These are phyloP conservation scores for Tagetes patula DNA, from an alignment of 129 eudicot species.

Conservation along the genomic window DNA sequence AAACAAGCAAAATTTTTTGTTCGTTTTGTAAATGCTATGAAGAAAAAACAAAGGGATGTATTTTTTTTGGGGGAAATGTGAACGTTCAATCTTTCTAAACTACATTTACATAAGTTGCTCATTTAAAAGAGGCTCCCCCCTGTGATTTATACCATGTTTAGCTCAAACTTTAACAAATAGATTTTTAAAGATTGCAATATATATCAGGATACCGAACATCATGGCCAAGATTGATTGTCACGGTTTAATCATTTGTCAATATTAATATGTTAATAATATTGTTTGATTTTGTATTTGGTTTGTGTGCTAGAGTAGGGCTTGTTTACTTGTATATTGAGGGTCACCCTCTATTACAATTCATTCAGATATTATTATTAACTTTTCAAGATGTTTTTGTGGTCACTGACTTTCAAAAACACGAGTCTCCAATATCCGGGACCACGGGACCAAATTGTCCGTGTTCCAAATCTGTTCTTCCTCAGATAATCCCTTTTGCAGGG, in stretches of 20 bases:
- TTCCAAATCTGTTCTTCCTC: too few species aligned
- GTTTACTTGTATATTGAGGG: too few species aligned
- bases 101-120: background rate
- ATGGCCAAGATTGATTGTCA: background rate
- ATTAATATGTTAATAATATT: background rate
- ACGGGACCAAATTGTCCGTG: too few species aligned
- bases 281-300: too few species aligned
- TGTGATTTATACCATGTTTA: background rate
- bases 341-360: too few species aligned
- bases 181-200: background rate
- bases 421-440: too few species aligned
- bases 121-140: background rate
- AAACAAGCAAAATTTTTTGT: conserved; percentile 11
- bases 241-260: background rate
- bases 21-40: conserved; percentile 12
- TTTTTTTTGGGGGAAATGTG: conserved; percentile 17
- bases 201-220: background rate
- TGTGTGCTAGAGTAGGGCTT: too few species aligned
- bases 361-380: too few species aligned
- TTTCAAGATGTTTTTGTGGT: too few species aligned
- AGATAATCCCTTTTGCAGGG: too few species aligned
- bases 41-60: background rate
- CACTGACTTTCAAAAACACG: too few species aligned
- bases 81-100: background rate
- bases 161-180: background rate